phyloP scores from a whole-genome alignment of 768 basidiomycete species.

The Holtermanniella nyarrowii region DNA sequence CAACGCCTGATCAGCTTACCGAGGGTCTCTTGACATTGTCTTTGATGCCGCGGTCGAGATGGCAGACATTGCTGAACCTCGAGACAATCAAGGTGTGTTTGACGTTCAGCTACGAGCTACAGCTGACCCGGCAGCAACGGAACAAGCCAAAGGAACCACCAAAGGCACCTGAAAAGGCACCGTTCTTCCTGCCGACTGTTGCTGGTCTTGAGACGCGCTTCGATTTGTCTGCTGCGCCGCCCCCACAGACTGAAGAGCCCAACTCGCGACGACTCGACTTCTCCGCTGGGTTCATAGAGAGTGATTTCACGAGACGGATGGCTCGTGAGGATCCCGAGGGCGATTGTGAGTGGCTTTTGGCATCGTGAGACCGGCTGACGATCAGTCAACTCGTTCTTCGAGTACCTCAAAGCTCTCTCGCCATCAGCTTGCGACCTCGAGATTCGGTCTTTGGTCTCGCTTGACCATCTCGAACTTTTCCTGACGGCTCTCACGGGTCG shows the following conservation, averaged over 20 bases:
- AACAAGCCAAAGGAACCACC: constrained; percentile 95
- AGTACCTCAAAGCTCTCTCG: constrained; percentile 69
- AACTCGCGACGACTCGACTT: constrained; percentile 36
- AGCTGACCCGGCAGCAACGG: constrained; percentile 53
- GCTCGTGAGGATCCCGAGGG: constrained; percentile 49
- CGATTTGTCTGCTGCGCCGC: constrained; percentile 43
- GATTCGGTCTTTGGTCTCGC: constrained; percentile 62
- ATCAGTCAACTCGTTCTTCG: constrained; percentile 72
- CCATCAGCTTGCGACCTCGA: constrained; percentile 88
- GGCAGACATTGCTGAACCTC: constrained; percentile 94
- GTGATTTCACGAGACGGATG: constrained; percentile 62
- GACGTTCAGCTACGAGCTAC: background rate
- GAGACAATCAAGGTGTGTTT: constrained; percentile 71
- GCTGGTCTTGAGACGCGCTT: constrained; percentile 80
- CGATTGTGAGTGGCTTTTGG: constrained; percentile 56
- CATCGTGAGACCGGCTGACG: no score
- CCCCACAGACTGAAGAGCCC: background rate
- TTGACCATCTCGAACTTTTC: constrained; percentile 58
- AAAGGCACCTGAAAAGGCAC: constrained; percentile 87
- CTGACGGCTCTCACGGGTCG: constrained; percentile 62
- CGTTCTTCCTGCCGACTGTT: constrained; percentile 91
- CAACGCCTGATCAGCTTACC: constrained; percentile 77
- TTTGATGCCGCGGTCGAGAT: constrained; percentile 76
- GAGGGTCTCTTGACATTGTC: constrained; percentile 89
- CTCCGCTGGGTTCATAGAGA: constrained; percentile 30